Conservation (phyloP, 257 asterid genomes). For the Handroanthus guayacan region DNA sequence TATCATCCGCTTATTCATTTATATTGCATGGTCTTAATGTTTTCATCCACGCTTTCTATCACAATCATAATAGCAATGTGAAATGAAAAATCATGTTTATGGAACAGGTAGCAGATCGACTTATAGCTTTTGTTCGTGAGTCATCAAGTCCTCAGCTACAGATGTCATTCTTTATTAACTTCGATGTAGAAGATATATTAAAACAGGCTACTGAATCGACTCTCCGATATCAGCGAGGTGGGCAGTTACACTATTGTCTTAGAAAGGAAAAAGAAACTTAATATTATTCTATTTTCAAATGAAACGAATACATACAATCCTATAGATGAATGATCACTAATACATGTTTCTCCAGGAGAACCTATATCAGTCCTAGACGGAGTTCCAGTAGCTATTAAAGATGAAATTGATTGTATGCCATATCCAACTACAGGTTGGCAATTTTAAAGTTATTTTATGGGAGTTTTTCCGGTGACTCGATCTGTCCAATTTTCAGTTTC, state of each 20-base stretch:
- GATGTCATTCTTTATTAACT: slow-evolving; percentile 82
- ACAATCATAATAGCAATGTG: neutral
- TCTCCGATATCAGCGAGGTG: slow-evolving; percentile 70
- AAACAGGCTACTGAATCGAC: slow-evolving; percentile 79
- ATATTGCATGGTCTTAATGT: too few relatives aligned
- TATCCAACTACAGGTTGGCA: slow-evolving; percentile 86
- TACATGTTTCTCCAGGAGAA: slow-evolving; percentile 53
- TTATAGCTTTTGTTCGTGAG: slow-evolving; percentile 55
- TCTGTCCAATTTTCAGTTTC: neutral
- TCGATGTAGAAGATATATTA: slow-evolving; percentile 58
- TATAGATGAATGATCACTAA: neutral
- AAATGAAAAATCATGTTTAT: neutral
- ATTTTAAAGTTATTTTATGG: neutral
- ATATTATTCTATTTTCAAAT: neutral
- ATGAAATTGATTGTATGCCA: slow-evolving; percentile 90
- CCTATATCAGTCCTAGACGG: slow-evolving; percentile 84
- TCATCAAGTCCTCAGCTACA: slow-evolving; percentile 54
- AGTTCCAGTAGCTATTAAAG: slow-evolving; percentile 80
- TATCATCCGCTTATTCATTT: neutral
- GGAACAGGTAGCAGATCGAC: slow-evolving; percentile 66
- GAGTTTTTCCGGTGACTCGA: neutral
- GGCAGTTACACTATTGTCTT: neutral
- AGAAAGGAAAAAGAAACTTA: neutral
- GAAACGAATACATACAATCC: neutral
- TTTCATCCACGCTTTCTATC: too few relatives aligned